Evolutionary conservation across 2,329 filamentous ascomycete species (phyloP), one percentile per base, ranked within the genome.

Genomic region (Ceratocystis alfenasii): DNA sequence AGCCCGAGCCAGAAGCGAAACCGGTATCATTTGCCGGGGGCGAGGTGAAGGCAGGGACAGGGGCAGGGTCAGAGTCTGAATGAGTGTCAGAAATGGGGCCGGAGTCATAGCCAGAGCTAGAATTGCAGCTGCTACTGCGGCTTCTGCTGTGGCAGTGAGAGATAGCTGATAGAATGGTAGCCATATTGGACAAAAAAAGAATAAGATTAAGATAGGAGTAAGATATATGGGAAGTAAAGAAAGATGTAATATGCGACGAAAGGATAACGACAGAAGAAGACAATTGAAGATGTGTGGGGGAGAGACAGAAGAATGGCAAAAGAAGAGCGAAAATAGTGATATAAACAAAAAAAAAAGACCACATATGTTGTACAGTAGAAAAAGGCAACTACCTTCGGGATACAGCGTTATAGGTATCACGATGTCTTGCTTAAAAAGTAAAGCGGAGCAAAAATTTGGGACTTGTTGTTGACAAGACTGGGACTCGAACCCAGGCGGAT

Each of bases 401-500:
- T 33, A 7, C 5, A 33, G 30, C 30, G 30, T 7, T 33, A 33
- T 7, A 33, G 1, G 6, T 33, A 7, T 36, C 33, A 36, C 33
- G 8, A 12, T 36, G 33, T 36, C 33, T 33, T 33, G 3, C 33
- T 10, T 7, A 36, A 36, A 36, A 36, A 10, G 33, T 3, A 12
- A 10, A 3, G 2, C 8, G 33, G 33, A 36, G 8, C 8, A 10
- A 36, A 36, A 10, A 1, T 3, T 12, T 3, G 2, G 30, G 30
- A 33, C 6, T 6, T 33, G 30, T 1, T 44, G 33, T 8, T 66
- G 65, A 66, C 65, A 66, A 66, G 65, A 66, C 65, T 66, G 65
- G 65, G 65, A 66, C 65, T 66, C 65, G 65, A 66, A 66, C 65
- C 65, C 65, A 66, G 65, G 65, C 65, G 65, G 65, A 66, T 66